Evolutionary conservation across 441 rosid species (phyloP), one percentile per base, ranked within the genome.

Genomic region (Breynia disticha): DNA sequence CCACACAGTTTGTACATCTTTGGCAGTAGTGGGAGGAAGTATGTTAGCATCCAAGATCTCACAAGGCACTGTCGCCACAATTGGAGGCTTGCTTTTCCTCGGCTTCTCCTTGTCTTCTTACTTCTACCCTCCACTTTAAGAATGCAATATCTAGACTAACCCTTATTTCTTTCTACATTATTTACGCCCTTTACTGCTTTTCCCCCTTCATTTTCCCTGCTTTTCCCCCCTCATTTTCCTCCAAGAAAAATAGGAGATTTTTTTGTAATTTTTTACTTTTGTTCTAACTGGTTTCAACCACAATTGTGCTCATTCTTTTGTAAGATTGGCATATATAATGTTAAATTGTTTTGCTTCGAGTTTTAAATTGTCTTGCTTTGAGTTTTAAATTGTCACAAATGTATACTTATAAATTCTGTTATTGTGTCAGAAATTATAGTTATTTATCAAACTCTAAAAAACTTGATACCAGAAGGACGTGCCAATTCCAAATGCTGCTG

Each of bases 11-110:
- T 93, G 98, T 61, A 93, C 97, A 10, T 93, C 98, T 1, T 13
- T 93, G 62, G 98, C 98, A 4, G 98, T 93, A 65, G 80, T 93
- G 24, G 98, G 98, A 52, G 98, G 98, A 60, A 93, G 98, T 79
- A 78, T 93, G 90, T 68, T 93, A 19, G 98, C 98, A 32, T 80
- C 98, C 46, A 93, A 79, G 73, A 93, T 93, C 67, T 89, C 98
- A 0, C 98, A 93, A 64, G 80, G 91, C 66, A 88, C 98, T 0
- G 98, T 93, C 16, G 98, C 97, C 2, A 80, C 83, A 0, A 61
- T 93, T 6, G 98, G 98, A 57, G 98, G 98, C 67, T 53, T 93
- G 52, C 97, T 93, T 55, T 93, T 93, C 84, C 94, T 93, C 0
- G 69, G 88, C 18, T 93, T 93, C 60, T 93, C 98, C 19, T 49